Percentiles rank a stretch among this genome's conserved stretches.
Conservation (phyloP, 441 rosid genomes). For the Croton laevigatus region DNA sequence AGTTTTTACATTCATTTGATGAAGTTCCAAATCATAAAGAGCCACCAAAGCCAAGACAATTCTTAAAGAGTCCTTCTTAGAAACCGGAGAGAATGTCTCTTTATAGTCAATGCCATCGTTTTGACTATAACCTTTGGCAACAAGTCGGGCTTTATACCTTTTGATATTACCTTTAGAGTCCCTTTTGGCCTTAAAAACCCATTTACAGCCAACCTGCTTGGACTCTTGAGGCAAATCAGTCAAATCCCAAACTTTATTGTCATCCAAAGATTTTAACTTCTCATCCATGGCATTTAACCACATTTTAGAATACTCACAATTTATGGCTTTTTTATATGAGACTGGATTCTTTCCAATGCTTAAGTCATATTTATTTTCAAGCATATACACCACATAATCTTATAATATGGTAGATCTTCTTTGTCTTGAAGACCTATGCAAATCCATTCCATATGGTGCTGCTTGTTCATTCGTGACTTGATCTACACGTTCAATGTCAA, state of each 20-base stretch:
- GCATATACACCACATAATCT: slow-evolving; percentile 4
- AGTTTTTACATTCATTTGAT: neutral
- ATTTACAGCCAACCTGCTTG: neutral
- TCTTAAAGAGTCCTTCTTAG: neutral
- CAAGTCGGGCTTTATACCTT: too few relatives aligned
- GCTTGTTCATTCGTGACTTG: too few relatives aligned
- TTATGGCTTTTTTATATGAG: neutral
- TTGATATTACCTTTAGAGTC: too few relatives aligned
- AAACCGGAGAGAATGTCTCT: neutral
- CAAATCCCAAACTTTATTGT: neutral
- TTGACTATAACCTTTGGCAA: neutral
- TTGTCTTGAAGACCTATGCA: neutral
- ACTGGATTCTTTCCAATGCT: neutral
- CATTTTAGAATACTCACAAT: neutral
- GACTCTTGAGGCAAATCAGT: neutral
- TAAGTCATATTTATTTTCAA: neutral
- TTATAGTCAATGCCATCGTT: neutral
- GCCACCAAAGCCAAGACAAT: neutral
- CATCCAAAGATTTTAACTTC: neutral
- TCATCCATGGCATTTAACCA: neutral
- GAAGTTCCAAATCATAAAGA: neutral
- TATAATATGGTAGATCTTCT: neutral
- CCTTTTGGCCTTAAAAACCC: neutral
- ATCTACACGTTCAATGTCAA: neutral
- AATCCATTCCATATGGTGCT: too few relatives aligned